phyloP scores from a whole-genome alignment of 331 rosid genomes.

The Phaseolus coccineus region DNA sequence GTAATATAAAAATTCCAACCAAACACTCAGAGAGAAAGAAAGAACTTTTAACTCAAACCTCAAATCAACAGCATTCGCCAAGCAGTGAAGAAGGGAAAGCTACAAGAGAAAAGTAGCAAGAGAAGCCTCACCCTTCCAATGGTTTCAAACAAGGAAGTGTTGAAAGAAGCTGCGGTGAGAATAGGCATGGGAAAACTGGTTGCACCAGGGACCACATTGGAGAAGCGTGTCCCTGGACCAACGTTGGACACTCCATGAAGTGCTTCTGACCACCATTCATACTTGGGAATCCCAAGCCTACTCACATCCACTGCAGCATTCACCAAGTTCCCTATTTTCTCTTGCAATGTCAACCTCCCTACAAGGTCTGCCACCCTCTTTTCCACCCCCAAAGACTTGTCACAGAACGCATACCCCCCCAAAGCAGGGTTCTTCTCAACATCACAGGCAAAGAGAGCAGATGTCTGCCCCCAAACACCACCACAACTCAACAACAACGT shows the following conservation, averaged over 20 bases:
- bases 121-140: constrained; percentile 53
- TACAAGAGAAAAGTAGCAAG: not conserved
- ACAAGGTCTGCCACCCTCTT: constrained; percentile 55
- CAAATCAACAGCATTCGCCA: not conserved
- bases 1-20: no score
- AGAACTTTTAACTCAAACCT: not conserved
- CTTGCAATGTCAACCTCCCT: constrained; percentile 57
- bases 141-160: constrained; percentile 51
- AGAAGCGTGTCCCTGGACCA: constrained; percentile 51
- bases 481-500: constrained; percentile 9
- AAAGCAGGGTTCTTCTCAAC: constrained; percentile 37
- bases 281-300: constrained; percentile 55
- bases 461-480: constrained; percentile 55
- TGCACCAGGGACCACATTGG: constrained; percentile 46
- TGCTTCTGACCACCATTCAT: constrained; percentile 65
- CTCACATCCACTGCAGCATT: constrained; percentile 46
- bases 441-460: constrained; percentile 48
- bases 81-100: not conserved
- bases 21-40: not conserved
- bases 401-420: constrained; percentile 43
- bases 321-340: constrained; percentile 56
- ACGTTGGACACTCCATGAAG: constrained; percentile 58
- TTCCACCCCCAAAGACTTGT: constrained; percentile 40
- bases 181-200: constrained; percentile 63
- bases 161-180: constrained; percentile 59